Evolutionary conservation across 176 grass and related monocot genomes (phyloP), one percentile per base, ranked within the genome.

Genomic region (Oryza glumipatula): DNA sequence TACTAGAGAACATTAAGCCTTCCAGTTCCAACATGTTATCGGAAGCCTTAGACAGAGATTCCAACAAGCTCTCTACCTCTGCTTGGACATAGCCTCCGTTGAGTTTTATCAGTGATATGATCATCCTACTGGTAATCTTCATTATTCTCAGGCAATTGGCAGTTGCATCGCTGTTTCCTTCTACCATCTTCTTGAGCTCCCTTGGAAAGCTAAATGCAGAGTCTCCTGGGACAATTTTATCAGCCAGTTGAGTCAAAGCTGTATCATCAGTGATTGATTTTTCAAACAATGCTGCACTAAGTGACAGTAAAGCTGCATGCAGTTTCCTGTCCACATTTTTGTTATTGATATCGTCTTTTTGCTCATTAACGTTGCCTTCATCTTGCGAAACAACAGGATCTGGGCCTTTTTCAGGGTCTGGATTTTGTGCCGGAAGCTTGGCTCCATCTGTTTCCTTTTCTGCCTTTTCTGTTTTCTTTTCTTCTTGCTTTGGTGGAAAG

Each of bases 11-110:
- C 56, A 60, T 76, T 30, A 76, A 38, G 12, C 30, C 74, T 32
- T 76, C 74, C 1, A 60, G 74, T 7, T 11, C 30, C 19, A 8
- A 76, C 30, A 76, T 76, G 1, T 21, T 14, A 2, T 76, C 12
- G 5, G 73, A 76, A 76, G 74, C 74, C 12, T 12, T 22, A 16
- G 74, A 60, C 74, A 76, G 74, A 60, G 74, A 76, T 14, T 38
- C 4, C 10, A 60, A 22, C 32, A 58, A 65, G n/a, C 63, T 65
- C 9, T 33, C 24, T 14, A 51, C 7, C 11, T 74, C 47, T 17
- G 9, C 21, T 33, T 32, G 4, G 45, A 0, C 12, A 13, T 19
- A 38, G 36, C 36, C 30, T 7, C 47, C 47, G 30, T 28, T 16
- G 13, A 16, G 24, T 32, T 33, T 74, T 48, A 33, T 51, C 45